Percentiles rank a stretch among this genome's conserved stretches.
Evolutionary conservation across 192 early-diverging fungal species (phyloP).

Genomic region (Gryganskiella cystojenkinii): DNA sequence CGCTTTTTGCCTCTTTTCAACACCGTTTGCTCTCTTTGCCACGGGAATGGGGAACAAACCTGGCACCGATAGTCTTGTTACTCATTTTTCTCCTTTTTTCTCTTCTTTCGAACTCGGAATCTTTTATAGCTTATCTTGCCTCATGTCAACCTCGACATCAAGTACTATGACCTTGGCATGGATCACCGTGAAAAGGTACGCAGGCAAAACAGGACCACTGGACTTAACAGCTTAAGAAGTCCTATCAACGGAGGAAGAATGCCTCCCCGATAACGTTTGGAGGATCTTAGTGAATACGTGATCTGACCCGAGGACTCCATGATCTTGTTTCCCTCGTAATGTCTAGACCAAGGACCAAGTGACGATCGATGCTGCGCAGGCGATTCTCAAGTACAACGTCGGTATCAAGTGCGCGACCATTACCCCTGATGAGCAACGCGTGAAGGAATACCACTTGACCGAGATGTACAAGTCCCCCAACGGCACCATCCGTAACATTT

Average conservation of each 20-base stretch:
- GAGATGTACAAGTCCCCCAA: constrained; percentile 98
- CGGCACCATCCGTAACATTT: constrained; percentile 95
- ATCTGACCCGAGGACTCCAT: too few relatives aligned
- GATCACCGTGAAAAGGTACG: constrained; percentile 86
- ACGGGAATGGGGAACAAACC: neutral
- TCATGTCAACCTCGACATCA: constrained; percentile 90
- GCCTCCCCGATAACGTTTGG: too few relatives aligned
- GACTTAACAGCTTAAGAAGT: too few relatives aligned
- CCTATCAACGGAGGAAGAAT: too few relatives aligned
- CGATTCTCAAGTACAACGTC: constrained; percentile 97
- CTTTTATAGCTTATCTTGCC: constrained; percentile 80
- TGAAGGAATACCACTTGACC: constrained; percentile 95
- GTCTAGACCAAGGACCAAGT: constrained; percentile 73
- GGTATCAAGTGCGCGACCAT: constrained; percentile 99
- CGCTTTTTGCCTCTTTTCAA: too few relatives aligned
- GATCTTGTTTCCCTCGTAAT: neutral
- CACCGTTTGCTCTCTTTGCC: neutral
- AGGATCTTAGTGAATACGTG: too few relatives aligned
- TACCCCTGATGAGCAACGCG: constrained; percentile 96
- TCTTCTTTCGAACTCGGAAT: neutral
- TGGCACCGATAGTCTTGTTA: neutral
- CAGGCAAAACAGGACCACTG: too few relatives aligned
- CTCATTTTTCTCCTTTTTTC: neutral
- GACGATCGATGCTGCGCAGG: constrained; percentile 94
- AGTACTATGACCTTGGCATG: constrained; percentile 98